Conservation (phyloP, 1,284 basidiomycete genomes). For the Flammula alnicola region DNA sequence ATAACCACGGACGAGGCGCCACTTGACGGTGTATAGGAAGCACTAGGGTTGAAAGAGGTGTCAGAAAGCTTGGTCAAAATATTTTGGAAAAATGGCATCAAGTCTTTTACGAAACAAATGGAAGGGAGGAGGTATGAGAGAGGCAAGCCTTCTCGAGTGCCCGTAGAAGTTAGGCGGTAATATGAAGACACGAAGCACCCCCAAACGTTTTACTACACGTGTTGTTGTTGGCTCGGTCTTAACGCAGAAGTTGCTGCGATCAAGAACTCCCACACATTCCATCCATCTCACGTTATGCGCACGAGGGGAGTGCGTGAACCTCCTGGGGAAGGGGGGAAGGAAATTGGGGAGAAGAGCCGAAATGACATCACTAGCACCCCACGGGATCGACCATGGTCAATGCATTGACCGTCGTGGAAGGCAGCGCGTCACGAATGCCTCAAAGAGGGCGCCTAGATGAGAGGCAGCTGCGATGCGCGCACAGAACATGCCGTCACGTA, state of each 20-base stretch:
- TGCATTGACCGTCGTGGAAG: no score
- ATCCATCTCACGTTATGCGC: no score
- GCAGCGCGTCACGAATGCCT: no score
- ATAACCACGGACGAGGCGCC: not conserved
- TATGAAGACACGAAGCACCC: no score
- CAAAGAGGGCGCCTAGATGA: no score
- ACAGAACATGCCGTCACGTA: not conserved
- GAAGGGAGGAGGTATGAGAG: not conserved
- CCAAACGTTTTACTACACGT: no score
- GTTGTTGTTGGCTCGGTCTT: no score
- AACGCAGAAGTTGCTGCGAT: no score
- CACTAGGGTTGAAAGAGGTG: not conserved
- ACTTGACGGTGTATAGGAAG: conserved; percentile 1
- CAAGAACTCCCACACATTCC: not conserved
- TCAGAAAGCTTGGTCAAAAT: conserved; percentile 13
- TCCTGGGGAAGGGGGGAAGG: not conserved
- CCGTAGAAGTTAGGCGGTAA: no score
- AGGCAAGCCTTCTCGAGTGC: not conserved
- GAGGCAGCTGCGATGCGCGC: no score
- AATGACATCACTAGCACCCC: not conserved
- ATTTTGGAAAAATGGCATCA: conserved; percentile 20
- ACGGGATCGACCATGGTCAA: not conserved
- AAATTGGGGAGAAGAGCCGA: not conserved
- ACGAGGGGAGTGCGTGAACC: no score
- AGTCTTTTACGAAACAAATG: no score